Evolutionary conservation across 129 eudicot species (phyloP), one percentile per base, ranked within the genome.

Genomic region (Mikania micrantha): DNA sequence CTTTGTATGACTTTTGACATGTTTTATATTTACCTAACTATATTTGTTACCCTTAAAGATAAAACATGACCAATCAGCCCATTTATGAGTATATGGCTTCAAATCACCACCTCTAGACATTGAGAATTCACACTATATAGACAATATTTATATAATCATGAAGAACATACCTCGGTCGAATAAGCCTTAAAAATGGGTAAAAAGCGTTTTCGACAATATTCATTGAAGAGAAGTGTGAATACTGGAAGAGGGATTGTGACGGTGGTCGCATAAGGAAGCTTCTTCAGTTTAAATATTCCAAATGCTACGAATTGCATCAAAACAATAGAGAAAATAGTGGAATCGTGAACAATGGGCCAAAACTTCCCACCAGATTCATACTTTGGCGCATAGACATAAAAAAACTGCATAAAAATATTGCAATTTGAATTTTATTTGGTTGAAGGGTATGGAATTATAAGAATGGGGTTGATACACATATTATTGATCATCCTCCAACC

Each of bases 271-370:
- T 35, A n/a, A 8, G 81, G 75, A 72, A 82, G 80, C 79, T 84
- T 74, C 75, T 84, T 87, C 40, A 77, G 47, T 36, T 80, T 77
- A 69, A 87, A 87, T 59, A 82, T 80, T 7, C 90, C 95, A 58
- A 87, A 36, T 8, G 95, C 95, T 67, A 87, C 84, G 67, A 74
- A 75, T 47, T 87, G 95, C 90, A 84, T 87, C 42, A 87, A 35
- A 21, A 87, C 80, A 60, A 87, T 80, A 31, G 95, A 84, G 67
- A 87, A 87, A 31, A 87, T 84, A 70, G 79, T 82, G 27, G 87
- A 67, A 75, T 87, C 84, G 62, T 87, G 95, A 56, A 80, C 90
- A 63, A 77, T 47, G 4, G 95, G 95, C 95, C 95, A 87, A 58
- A 75, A 84, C 40, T 59, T 82, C 63, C 95, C 95, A 15, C 73